A percentile compares a stretch with the other conserved stretches of the same genome.
Evolutionary conservation across 306 rosid genomes (phyloP).

Genomic region (Glycine soja): DNA sequence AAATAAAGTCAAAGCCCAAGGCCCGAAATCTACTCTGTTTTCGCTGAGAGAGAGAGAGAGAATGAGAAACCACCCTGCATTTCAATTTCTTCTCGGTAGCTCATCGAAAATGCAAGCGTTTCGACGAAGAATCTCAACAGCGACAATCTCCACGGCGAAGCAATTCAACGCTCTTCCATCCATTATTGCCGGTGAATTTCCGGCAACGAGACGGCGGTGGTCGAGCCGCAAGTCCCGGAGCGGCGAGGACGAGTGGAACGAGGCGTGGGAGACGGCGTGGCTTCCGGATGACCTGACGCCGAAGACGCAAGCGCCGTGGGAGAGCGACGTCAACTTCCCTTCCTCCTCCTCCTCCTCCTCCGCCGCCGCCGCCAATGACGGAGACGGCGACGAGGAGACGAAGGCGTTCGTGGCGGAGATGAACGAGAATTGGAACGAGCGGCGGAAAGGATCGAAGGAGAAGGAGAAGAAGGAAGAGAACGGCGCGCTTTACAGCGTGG

Average conservation of each 20-base stretch:
- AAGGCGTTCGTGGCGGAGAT: conserved; percentile 91
- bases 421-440: conserved; percentile 83
- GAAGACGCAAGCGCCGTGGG: conserved; percentile 79
- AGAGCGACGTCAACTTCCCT: conserved; percentile 70
- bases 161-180: conserved; percentile 38
- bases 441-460: conserved; percentile 64
- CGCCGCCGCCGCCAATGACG: not conserved
- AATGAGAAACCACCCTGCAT: not conserved
- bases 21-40: conserved; percentile 21
- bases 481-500: conserved; percentile 74
- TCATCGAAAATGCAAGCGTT: conserved; percentile 59
- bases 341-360: conserved; percentile 19
- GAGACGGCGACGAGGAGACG: conserved; percentile 69
- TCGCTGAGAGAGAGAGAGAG: not conserved
- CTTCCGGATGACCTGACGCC: conserved; percentile 78
- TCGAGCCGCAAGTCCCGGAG: conserved; percentile 45
- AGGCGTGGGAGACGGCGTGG: conserved; percentile 97
- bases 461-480: conserved; percentile 41
- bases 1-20: not conserved
- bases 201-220: conserved; percentile 19
- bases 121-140: conserved; percentile 41
- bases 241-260: conserved; percentile 89
- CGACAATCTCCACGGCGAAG: conserved; percentile 27
- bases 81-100: not conserved
- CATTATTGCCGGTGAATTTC: not conserved